Evolutionary conservation across 2,329 filamentous ascomycete species (phyloP), one percentile per base, ranked within the genome.

Genomic region (Metarhizium guizhouense): DNA sequence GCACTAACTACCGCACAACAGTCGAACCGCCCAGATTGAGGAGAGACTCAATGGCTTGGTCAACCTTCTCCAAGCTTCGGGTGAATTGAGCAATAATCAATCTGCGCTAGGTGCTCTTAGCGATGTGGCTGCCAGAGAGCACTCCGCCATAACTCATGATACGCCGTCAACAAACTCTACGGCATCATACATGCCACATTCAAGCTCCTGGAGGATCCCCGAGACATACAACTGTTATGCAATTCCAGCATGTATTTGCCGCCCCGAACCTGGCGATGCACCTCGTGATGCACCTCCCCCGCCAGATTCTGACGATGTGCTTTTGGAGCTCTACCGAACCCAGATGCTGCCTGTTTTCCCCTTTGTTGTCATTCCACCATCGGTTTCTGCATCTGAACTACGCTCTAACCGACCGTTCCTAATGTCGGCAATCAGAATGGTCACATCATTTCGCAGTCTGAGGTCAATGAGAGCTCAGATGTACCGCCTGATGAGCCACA

Each of bases 391-490:
- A 1, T 62, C 67, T 0, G 66, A 69, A 5, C 64, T 81, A 1
- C 68, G 68, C 13, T 61, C 67, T 0, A 70, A 67, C 0, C 67
- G 71, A 10, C 79, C 79, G 0, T 77, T 81, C 32, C 64, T 81
- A 3, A 76, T 80, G 67, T 66, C 73, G 0, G 71, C 75, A 4
- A 76, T 82, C 25, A 67, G 72, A 7, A 79, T 78, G 71, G 75
- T 80, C 0, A 69, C 77, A 0, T 79, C 76, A 0, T 74, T 77
- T 45, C 68, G 73, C 18, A 75, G 74, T 47, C 63, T 76, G 11
- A 67, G 67, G 36, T 78, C 73, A 2, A 78, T 80, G 75, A 66
- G 74, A 14, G 74, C 71, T 0, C 77, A 81, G 60, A 77, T 78
- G 70, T 77, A 74, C 54, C 68, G 70, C 36, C 64, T 81, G 29